These are phyloP conservation scores for Sicyos baderoa DNA, from an alignment of 306 rosid genomes.

Conservation along the genomic window DNA sequence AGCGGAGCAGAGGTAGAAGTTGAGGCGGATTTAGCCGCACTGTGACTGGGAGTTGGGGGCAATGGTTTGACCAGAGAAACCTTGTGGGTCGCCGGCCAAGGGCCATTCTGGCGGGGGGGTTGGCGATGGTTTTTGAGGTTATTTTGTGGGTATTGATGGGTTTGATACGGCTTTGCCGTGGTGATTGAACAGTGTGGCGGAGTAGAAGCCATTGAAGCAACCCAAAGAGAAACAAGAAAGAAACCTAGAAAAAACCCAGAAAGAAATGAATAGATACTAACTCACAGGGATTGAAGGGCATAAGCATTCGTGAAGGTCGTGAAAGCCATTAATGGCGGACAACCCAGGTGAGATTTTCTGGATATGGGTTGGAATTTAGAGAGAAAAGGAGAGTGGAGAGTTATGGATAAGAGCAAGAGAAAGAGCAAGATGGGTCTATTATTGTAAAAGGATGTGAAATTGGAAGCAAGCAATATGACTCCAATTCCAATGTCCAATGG, in stretches of 20 bases:
- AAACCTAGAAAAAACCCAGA: too few relatives aligned
- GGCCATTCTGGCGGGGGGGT: slow-evolving; percentile 21
- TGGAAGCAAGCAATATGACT: not conserved
- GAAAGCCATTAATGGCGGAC: slow-evolving; percentile 5
- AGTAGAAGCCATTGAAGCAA: slow-evolving; percentile 44
- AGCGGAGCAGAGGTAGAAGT: slow-evolving; percentile 14
- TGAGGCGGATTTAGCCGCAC: slow-evolving; percentile 19
- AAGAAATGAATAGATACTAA: not conserved
- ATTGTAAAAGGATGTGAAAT: not conserved
- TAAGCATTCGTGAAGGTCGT: not conserved
- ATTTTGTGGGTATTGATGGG: slow-evolving; percentile 38
- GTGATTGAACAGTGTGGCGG: slow-evolving; percentile 60
- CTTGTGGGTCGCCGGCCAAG: slow-evolving; percentile 1
- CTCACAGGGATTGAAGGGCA: not conserved
- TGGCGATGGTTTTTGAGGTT: slow-evolving; percentile 33
- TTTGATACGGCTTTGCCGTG: slow-evolving; percentile 38
- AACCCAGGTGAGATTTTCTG: not conserved
- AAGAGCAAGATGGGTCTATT: not conserved
- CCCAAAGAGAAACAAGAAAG: not conserved
- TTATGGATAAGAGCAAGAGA: slow-evolving; percentile 2
- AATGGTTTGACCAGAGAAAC: slow-evolving; percentile 39
- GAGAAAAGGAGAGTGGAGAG: slow-evolving; percentile 11
- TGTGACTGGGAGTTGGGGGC: slow-evolving; percentile 22
- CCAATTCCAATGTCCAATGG: not conserved
- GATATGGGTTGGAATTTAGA: slow-evolving; percentile 12